These are phyloP conservation scores for Microbotryomycetes sp. DNA, from an alignment of 1,284 basidiomycete genomes.

Conservation along the genomic window DNA sequence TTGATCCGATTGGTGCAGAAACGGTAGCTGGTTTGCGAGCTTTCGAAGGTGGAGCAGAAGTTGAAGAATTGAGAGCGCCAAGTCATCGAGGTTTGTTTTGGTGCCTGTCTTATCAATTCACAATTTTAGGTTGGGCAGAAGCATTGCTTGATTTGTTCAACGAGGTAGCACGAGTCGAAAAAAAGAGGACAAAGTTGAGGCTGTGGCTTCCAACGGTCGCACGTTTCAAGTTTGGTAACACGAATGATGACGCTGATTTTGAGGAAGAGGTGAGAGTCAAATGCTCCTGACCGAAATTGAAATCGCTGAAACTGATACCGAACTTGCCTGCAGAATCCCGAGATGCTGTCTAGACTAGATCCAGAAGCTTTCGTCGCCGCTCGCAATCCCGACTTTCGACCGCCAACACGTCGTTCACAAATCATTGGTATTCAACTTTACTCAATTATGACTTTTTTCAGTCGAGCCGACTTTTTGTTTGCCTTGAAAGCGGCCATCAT, in stretches of 20 bases:
- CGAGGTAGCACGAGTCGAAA: constrained; percentile 56
- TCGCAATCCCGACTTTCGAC: constrained; percentile 44
- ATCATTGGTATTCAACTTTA: constrained; percentile 38
- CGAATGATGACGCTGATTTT: constrained; percentile 2
- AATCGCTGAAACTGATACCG: constrained; percentile 47
- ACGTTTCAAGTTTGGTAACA: constrained; percentile 10
- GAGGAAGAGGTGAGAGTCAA: constrained; percentile 21
- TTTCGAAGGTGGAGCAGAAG: not conserved
- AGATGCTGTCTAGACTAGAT: constrained; percentile 38
- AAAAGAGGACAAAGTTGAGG: constrained; percentile 48
- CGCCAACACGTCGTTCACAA: constrained; percentile 39
- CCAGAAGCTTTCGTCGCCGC: constrained; percentile 18
- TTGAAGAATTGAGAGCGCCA: constrained; percentile 10
- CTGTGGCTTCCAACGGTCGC: constrained; percentile 60
- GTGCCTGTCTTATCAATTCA: constrained; percentile 68
- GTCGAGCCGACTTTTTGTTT: constrained; percentile 51
- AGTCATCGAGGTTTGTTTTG: constrained; percentile 48
- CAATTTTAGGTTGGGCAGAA: constrained; percentile 54
- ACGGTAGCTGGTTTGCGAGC: too few relatives aligned
- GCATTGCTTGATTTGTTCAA: constrained; percentile 51
- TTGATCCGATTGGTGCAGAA: constrained; percentile 48
- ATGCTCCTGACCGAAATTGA: too few relatives aligned
- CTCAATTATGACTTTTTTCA: constrained; percentile 36
- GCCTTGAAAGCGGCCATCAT: constrained; percentile 71
- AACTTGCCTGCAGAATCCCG: constrained; percentile 56